Evolutionary conservation across 2,329 filamentous ascomycete genomes (phyloP).

Genomic region (Paracamarosporium sp.): DNA sequence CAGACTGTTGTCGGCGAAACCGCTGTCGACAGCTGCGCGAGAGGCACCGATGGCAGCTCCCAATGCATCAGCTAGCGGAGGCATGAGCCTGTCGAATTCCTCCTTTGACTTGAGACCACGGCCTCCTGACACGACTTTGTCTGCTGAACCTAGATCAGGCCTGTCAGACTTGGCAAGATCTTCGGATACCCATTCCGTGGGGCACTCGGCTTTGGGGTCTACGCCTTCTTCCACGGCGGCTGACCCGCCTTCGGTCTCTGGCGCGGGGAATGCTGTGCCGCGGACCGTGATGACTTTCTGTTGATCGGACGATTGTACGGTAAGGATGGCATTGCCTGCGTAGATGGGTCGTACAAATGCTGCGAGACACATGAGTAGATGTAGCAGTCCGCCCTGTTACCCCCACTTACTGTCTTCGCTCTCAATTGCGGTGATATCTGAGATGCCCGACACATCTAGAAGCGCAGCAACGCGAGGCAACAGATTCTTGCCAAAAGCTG

Average conservation of each 20-base stretch:
- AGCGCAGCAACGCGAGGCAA: slow-evolving; percentile 90
- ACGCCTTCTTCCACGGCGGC: slow-evolving; percentile 80
- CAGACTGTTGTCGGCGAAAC: slow-evolving; percentile 97
- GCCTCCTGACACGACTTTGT: slow-evolving; percentile 89
- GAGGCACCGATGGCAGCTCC: slow-evolving; percentile 97
- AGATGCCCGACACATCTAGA: slow-evolving; percentile 90
- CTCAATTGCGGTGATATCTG: slow-evolving; percentile 86
- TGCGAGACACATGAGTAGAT: slow-evolving; percentile 32
- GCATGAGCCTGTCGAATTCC: slow-evolving; percentile 92
- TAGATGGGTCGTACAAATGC: slow-evolving; percentile 96
- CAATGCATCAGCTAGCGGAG: slow-evolving; percentile 88
- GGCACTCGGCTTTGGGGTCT: slow-evolving; percentile 77
- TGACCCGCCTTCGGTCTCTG: slow-evolving; percentile 73
- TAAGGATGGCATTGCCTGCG: slow-evolving; percentile 95
- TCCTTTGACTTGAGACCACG: slow-evolving; percentile 97
- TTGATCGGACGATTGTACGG: slow-evolving; percentile 85
- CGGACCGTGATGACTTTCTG: slow-evolving; percentile 92
- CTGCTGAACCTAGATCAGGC: slow-evolving; percentile 89
- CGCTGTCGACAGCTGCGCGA: slow-evolving; percentile 92
- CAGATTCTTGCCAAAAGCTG: slow-evolving; percentile 94
- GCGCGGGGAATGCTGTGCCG: slow-evolving; percentile 86
- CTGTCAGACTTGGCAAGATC: slow-evolving; percentile 92
- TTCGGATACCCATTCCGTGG: slow-evolving; percentile 91
- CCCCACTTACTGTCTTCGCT: slow-evolving; percentile 76
- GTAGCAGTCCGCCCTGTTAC: neutral